Evolutionary conservation across 768 basidiomycete genomes (phyloP), one percentile per base, ranked within the genome.

Genomic region (Leccinum subgranulosum): DNA sequence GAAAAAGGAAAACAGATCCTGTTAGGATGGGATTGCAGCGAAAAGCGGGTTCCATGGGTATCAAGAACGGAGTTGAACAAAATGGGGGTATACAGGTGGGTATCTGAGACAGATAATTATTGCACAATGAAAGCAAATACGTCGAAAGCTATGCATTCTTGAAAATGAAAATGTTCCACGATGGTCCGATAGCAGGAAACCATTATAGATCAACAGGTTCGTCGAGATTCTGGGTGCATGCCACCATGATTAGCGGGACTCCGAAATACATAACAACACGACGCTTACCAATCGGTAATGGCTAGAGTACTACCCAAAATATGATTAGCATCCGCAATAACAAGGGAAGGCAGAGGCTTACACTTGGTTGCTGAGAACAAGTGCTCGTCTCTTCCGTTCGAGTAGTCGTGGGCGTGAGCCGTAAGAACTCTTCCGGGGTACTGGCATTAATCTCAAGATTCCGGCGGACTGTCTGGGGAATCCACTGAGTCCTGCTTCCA

Each of bases 281-380:
- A 9, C 45, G 53, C 64, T 58, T 25, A 70, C 68, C 21, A 70
- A 47, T 43, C 51, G 65, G 43, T 55, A 63, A 31, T 66, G 68
- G 27, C 69, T 69, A 8, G 69, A 58, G 23, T 61, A 70, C 68
- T 69, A 51, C 19, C 1, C 29, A 8, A 27, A 17, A 11, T 21
- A 7, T 8, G 8, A n/a, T 56, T 12, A 62, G 12, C 34, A 28
- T 46, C 14, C 12, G 7, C 28, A 4, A 31, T 19, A 23, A 41
- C 8, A 6, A 51, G 6, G 23, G 19, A 25, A 7, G 3, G 19
- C 5, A 23, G 34, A 4, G 31, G 56, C 68, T 39, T 47, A 62
- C 66, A 36, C 57, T 50, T 15, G 68, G 69, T 28, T 47, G 39
- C 51, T 69, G 66, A 49, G 61, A 66, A 39, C 56, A 63, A 29